Conservation (phyloP, 495 filamentous ascomycete genomes). For the Talaromyces liani region DNA sequence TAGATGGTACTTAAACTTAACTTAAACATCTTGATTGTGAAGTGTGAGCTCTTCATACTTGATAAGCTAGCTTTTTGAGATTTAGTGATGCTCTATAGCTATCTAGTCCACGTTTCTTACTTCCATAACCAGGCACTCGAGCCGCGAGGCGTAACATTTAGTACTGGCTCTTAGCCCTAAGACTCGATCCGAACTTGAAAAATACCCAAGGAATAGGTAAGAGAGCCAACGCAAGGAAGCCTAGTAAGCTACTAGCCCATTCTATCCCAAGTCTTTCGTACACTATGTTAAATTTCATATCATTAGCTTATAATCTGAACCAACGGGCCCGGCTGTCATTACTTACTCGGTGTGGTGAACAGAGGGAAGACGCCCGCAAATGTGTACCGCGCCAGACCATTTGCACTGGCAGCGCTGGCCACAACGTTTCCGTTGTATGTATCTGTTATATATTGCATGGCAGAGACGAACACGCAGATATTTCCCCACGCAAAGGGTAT, state of each 20-base stretch:
- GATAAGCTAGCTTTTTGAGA: not conserved
- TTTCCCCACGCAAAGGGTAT: slow-evolving; percentile 64
- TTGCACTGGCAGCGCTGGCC: slow-evolving; percentile 13
- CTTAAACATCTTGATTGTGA: too few relatives aligned
- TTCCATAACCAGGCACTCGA: too few relatives aligned
- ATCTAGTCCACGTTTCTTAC: too few relatives aligned
- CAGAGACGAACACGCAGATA: slow-evolving; percentile 45
- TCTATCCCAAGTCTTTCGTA: slow-evolving; percentile 45
- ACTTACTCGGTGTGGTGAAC: not conserved
- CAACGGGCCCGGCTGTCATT: not conserved
- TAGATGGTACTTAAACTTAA: too few relatives aligned
- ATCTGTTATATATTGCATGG: slow-evolving; percentile 48
- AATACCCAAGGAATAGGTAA: slow-evolving; percentile 44
- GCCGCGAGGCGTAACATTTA: not conserved
- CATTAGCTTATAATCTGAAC: not conserved
- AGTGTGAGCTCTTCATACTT: too few relatives aligned
- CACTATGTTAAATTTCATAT: slow-evolving; percentile 28
- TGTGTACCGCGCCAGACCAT: not conserved
- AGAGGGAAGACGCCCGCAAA: not conserved
- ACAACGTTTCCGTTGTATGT: slow-evolving; percentile 38
- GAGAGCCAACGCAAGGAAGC: slow-evolving; percentile 47
- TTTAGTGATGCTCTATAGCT: not conserved
- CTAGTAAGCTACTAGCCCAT: slow-evolving; percentile 54
- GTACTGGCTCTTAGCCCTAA: not conserved
- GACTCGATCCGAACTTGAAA: slow-evolving; percentile 6